phyloP scores from a whole-genome alignment of 78 protist species.

The Dictyostelium brefeldianum region DNA sequence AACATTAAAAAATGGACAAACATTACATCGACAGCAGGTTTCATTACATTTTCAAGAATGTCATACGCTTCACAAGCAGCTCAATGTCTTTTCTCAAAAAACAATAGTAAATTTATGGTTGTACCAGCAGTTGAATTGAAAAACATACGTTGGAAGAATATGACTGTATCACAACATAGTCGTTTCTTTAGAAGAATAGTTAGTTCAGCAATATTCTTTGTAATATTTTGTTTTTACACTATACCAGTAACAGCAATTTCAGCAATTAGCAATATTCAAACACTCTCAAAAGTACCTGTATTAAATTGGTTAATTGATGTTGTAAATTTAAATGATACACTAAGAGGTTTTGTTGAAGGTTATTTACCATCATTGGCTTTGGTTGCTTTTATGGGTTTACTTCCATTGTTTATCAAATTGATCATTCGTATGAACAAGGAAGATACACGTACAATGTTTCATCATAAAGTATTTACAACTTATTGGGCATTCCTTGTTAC shows the following conservation, averaged over 20 bases:
- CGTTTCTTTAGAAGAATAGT: conserved; percentile 38
- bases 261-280: conserved; percentile 42
- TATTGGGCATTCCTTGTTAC: conserved; percentile 75
- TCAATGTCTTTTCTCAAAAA: conserved; percentile 34
- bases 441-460: conserved; percentile 26
- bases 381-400: conserved; percentile 69
- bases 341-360: conserved; percentile 70
- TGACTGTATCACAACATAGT: conserved; percentile 5
- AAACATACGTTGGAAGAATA: conserved; percentile 62
- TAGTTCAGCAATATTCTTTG: conserved; percentile 35
- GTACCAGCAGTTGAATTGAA: conserved; percentile 65
- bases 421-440: conserved; percentile 47
- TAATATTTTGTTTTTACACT: conserved; percentile 60
- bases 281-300: conserved; percentile 58
- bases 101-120: conserved; percentile 1
- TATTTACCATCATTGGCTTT: conserved; percentile 80
- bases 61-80: conserved; percentile 41
- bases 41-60: conserved; percentile 68
- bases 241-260: conserved; percentile 70
- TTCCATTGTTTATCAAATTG: conserved; percentile 52
- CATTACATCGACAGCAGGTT: conserved; percentile 36
- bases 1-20: conserved; percentile 30
- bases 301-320: conserved; percentile 34
- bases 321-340: conserved; percentile 35
- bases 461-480: conserved; percentile 62